Percentiles rank a stretch among this genome's conserved stretches.
Conservation (phyloP, 768 basidiomycete genomes). For the Lactifluus subvellereus region DNA sequence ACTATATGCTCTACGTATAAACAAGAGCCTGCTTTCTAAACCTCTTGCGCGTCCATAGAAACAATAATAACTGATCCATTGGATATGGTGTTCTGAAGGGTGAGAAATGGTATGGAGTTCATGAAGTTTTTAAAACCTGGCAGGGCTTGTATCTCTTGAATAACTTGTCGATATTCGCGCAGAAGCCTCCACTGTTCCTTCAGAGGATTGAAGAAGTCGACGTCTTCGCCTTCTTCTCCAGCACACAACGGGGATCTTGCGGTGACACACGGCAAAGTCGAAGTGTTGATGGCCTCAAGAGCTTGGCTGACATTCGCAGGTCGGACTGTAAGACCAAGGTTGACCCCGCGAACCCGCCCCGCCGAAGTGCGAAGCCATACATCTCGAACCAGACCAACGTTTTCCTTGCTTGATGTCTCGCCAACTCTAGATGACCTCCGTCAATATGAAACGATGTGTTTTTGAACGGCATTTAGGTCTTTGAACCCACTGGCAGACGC, state of each 20-base stretch:
- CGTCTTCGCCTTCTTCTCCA: not conserved
- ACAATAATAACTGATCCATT: constrained; percentile 2
- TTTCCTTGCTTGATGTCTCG: constrained; percentile 9
- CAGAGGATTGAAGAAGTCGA: not conserved
- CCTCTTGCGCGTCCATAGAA: no score
- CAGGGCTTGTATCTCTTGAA: not conserved
- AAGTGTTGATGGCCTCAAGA: not conserved
- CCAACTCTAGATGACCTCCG: not conserved
- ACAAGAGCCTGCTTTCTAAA: no score
- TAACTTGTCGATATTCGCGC: not conserved
- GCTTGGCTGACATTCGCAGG: not conserved
- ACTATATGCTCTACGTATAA: no score
- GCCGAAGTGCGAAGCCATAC: not conserved
- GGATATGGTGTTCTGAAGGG: not conserved
- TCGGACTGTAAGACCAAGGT: not conserved
- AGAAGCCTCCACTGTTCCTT: not conserved
- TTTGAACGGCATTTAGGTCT: not conserved
- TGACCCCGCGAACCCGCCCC: not conserved
- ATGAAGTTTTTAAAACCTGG: constrained; percentile 6
- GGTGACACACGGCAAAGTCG: not conserved
- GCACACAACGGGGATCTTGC: not conserved
- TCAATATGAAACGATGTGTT: constrained; percentile 1
- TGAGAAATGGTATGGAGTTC: not conserved
- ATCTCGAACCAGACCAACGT: constrained; percentile 9
- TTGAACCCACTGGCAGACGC: not conserved